Percentiles rank a stretch among this genome's conserved stretches.
These are phyloP conservation scores for Boletus rubescentipes DNA, from an alignment of 768 basidiomycete genomes.

Conservation along the genomic window DNA sequence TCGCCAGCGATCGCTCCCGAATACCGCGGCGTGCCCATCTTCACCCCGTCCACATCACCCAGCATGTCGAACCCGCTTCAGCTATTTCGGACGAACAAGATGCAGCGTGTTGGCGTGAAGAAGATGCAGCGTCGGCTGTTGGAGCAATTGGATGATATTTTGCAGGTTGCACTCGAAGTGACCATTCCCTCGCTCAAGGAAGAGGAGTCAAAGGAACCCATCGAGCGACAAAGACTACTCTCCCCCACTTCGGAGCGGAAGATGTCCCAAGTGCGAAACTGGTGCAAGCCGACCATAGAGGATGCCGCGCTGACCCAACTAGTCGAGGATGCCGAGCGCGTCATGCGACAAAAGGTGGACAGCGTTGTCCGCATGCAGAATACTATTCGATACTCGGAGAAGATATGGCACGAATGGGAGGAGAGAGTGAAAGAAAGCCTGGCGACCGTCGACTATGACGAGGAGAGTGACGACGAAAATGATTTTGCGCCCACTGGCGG, in stretches of 20 bases:
- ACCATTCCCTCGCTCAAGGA: slow-evolving; percentile 88
- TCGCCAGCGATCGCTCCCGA: slow-evolving; percentile 68
- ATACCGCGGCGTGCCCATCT: slow-evolving; percentile 86
- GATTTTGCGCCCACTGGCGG: slow-evolving; percentile 36
- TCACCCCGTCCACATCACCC: slow-evolving; percentile 70
- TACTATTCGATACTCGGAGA: slow-evolving; percentile 95
- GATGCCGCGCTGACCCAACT: slow-evolving; percentile 84
- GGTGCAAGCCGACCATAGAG: slow-evolving; percentile 83
- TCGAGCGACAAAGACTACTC: slow-evolving; percentile 87
- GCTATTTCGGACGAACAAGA: slow-evolving; percentile 71
- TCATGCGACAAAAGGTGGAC: slow-evolving; percentile 92
- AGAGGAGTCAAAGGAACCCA: slow-evolving; percentile 87
- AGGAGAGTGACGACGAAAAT: slow-evolving; percentile 46
- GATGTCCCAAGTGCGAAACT: slow-evolving; percentile 77
- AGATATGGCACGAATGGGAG: slow-evolving; percentile 97
- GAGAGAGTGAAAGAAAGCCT: slow-evolving; percentile 75
- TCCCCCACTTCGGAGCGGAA: slow-evolving; percentile 89
- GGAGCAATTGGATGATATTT: slow-evolving; percentile 83
- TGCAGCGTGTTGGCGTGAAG: slow-evolving; percentile 79
- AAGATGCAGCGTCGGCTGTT: slow-evolving; percentile 78
- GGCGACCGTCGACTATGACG: slow-evolving; percentile 55
- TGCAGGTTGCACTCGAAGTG: slow-evolving; percentile 77
- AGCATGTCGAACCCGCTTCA: slow-evolving; percentile 74
- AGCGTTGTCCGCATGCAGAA: slow-evolving; percentile 96
- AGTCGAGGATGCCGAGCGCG: slow-evolving; percentile 81